These are phyloP conservation scores for Tubosaeta sp. DNA, from an alignment of 768 basidiomycete species.

Conservation along the genomic window DNA sequence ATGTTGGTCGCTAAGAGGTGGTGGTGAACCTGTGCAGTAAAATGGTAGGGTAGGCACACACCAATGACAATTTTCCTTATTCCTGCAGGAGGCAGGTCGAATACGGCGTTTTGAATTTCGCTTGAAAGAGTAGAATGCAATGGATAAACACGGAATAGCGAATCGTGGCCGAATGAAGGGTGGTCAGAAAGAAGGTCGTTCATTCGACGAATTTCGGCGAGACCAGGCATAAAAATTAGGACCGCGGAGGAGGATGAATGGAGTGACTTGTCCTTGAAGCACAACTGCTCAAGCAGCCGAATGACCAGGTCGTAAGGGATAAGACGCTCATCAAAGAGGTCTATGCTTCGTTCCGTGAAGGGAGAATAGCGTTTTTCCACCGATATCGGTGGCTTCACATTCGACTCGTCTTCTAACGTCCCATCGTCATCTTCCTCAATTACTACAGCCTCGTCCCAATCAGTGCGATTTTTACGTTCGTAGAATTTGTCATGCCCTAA, in stretches of 20 bases:
- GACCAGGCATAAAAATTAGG: constrained; percentile 90
- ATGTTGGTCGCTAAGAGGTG: constrained; percentile 72
- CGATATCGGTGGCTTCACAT: constrained; percentile 36
- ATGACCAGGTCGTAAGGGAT: constrained; percentile 93
- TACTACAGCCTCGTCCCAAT: constrained; percentile 76
- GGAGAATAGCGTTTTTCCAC: constrained; percentile 79
- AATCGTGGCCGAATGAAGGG: constrained; percentile 55
- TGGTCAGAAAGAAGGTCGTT: constrained; percentile 81
- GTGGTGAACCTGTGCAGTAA: background rate
- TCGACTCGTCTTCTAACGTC: constrained; percentile 15
- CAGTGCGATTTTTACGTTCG: constrained; percentile 54
- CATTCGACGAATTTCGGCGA: constrained; percentile 88
- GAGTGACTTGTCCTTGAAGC: constrained; percentile 58
- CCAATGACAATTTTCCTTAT: constrained; percentile 93
- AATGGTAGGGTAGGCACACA: constrained; percentile 30
- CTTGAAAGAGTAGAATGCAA: constrained; percentile 91
- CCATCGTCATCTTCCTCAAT: constrained; percentile 67
- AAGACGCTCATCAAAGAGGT: constrained; percentile 79
- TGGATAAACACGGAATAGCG: constrained; percentile 72
- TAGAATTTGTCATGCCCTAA: constrained; percentile 63
- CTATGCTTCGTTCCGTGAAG: constrained; percentile 70
- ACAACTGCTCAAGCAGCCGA: constrained; percentile 75
- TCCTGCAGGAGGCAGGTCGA: constrained; percentile 78
- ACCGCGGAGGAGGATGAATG: constrained; percentile 68
- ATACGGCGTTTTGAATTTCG: constrained; percentile 87